Percentiles rank a stretch among this genome's conserved stretches.
Evolutionary conservation across 345 rosid genomes (phyloP).

Genomic region (Mallotus nudiflorus): DNA sequence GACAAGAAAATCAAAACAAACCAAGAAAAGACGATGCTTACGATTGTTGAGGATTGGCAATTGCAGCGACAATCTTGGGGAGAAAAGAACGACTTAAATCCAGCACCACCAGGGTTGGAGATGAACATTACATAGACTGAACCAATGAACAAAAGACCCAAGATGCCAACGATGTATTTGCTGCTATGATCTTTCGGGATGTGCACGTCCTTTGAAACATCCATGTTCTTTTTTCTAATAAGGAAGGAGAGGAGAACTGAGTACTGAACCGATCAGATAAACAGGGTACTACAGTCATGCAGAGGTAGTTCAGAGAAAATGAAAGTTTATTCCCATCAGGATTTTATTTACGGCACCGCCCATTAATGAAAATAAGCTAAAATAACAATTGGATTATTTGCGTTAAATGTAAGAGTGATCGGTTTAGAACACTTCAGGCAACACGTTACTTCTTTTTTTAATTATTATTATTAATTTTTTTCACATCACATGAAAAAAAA

Average conservation of each 20-base stretch:
- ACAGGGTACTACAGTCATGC: too few species aligned
- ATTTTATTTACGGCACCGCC: too few species aligned
- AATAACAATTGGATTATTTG: too few species aligned
- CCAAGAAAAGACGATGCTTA: constrained; percentile 1
- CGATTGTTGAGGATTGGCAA: not conserved
- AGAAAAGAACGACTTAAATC: not conserved
- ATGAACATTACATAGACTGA: constrained; percentile 7
- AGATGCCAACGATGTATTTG: not conserved
- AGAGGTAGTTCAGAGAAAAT: too few species aligned
- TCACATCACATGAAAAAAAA: too few species aligned
- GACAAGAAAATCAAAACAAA: not conserved
- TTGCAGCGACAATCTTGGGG: not conserved
- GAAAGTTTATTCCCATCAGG: too few species aligned
- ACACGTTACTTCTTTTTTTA: not conserved
- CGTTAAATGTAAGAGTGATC: too few species aligned
- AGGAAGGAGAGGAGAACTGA: too few species aligned
- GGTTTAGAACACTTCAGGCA: too few species aligned
- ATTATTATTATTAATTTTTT: too few species aligned
- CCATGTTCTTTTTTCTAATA: not conserved
- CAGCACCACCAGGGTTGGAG: not conserved
- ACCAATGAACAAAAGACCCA: constrained; percentile 12
- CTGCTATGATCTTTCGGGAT: constrained; percentile 11
- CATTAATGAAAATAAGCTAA: too few species aligned
- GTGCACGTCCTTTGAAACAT: constrained; percentile 5
- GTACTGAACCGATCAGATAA: too few species aligned